A percentile compares a stretch with the other conserved stretches of the same genome.
phyloP scores from a whole-genome alignment of 805 yeast genomes.

The Candida gorgasii region DNA sequence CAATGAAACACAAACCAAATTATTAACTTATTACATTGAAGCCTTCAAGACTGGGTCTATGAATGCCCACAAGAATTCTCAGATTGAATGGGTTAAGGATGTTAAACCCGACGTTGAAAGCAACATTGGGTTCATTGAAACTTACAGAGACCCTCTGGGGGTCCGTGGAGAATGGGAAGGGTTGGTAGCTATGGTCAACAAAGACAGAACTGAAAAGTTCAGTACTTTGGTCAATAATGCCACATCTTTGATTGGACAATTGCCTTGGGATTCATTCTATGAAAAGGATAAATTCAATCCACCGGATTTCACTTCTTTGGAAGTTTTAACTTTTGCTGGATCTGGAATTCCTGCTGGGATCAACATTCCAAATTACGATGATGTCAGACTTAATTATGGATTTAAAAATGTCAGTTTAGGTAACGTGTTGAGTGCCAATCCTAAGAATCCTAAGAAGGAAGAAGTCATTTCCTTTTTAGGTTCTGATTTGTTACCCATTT shows the following conservation, averaged over 20 bases:
- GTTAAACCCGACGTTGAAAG: slow-evolving; percentile 69
- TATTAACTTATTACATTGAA: slow-evolving; percentile 65
- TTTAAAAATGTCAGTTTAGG: slow-evolving; percentile 90
- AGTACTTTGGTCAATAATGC: slow-evolving; percentile 69
- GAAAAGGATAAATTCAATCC: slow-evolving; percentile 88
- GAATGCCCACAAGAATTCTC: slow-evolving; percentile 83
- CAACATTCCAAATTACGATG: slow-evolving; percentile 90
- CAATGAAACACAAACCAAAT: slow-evolving; percentile 66
- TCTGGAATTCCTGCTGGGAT: slow-evolving; percentile 93
- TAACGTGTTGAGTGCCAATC: slow-evolving; percentile 71
- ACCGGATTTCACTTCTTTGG: slow-evolving; percentile 90
- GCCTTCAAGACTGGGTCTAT: slow-evolving; percentile 81
- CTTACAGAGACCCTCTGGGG: slow-evolving; percentile 90
- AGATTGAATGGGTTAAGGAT: slow-evolving; percentile 85
- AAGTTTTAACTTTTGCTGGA: slow-evolving; percentile 86
- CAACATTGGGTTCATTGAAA: slow-evolving; percentile 88
- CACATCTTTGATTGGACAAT: slow-evolving; percentile 55
- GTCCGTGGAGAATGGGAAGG: slow-evolving; percentile 95
- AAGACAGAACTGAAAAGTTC: slow-evolving; percentile 81
- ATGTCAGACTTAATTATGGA: slow-evolving; percentile 78
- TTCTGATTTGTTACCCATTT: slow-evolving; percentile 53
- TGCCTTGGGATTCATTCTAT: slow-evolving; percentile 77
- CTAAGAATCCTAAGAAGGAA: slow-evolving; percentile 63
- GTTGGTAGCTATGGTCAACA: slow-evolving; percentile 84
- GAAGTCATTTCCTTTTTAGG: slow-evolving; percentile 67